Conservation (phyloP, 2,329 filamentous ascomycete species). For the Atkinsonella hypoxylon region DNA sequence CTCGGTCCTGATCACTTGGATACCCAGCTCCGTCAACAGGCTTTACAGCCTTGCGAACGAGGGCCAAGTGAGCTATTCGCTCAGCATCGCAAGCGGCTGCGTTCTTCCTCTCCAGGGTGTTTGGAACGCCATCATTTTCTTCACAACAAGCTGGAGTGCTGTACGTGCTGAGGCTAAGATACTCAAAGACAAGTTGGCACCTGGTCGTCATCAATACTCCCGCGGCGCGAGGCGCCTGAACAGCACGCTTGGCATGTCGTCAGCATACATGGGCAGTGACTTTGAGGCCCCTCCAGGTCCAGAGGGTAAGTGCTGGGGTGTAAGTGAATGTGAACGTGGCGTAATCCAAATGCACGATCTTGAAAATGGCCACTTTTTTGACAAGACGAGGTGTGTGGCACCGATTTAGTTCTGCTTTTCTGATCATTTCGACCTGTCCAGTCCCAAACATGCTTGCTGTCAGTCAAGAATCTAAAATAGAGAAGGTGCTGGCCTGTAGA, state of each 20-base stretch:
- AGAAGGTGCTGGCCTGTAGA: too few relatives aligned
- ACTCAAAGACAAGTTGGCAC: slow-evolving; percentile 9
- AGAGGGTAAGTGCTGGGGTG: neutral
- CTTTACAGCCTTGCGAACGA: slow-evolving; percentile 51
- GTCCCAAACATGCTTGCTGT: too few relatives aligned
- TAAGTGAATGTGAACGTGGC: neutral
- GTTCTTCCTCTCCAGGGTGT: slow-evolving; percentile 68
- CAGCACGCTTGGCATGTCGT: slow-evolving; percentile 13
- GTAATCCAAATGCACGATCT: neutral
- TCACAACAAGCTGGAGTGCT: slow-evolving; percentile 46
- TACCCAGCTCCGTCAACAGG: slow-evolving; percentile 58
- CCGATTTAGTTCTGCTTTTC: too few relatives aligned
- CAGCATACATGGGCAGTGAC: neutral
- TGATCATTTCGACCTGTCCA: too few relatives aligned
- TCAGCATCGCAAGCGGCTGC: slow-evolving; percentile 57
- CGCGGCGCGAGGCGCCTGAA: slow-evolving; percentile 14
- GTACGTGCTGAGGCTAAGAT: slow-evolving; percentile 16
- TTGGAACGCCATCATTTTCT: slow-evolving; percentile 70
- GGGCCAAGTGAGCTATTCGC: slow-evolving; percentile 41
- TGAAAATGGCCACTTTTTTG: neutral
- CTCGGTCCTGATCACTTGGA: slow-evolving; percentile 48
- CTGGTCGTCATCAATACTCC: slow-evolving; percentile 4
- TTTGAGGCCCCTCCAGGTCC: neutral
- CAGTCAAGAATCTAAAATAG: too few relatives aligned
- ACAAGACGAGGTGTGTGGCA: too few relatives aligned